Base-by-base conservation (phyloP, 371 early-diverging fungal species). In the Coemansia sp. region DNA sequence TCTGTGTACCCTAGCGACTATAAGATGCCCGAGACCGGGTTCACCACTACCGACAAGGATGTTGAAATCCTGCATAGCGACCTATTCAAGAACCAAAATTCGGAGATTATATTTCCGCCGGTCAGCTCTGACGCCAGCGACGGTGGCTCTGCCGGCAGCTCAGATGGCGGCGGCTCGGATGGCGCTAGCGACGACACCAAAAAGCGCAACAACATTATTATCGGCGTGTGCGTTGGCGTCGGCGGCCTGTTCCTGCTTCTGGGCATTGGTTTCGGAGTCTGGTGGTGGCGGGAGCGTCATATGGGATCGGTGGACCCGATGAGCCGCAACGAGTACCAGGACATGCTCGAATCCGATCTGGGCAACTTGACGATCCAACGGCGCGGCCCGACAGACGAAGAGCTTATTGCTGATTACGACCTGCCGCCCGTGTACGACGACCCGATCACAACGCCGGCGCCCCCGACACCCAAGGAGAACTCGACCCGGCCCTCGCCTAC, bases 261-360 rank as follows among this genome's bases (percentile, higher is more conserved):
- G 5, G 51, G 51, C 3, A 32, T 13, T 14, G 34, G 31, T 13
- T n/a, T 51, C 8, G 31, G 13, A 5, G 32, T 51, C 13, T 51
- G 51, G 51, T 51, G 51, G 51, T 51, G 51, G 51, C 16, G 51
- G 32, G 51, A 51, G 34, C 51, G 51, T 9, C 51, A 51, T 51
- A 34, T 13, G 13, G 51, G 51, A 4, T 51, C 51, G 51, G 51
- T 51, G 6, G 51, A 51, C 13, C 51, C 51, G 32, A 51, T 51
- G 51, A 51, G 51, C n/a, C 51, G 51, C 11, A 51, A 51, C 51
- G 51, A 51, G 32, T 51, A n/a, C n/a, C 51, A 51, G 51, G 32
- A 30, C n/a, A 51, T 51, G 51, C 34, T 51, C 14, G 51, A 51
- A 5, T 32, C 51, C 0, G 51, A 51, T 32, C 34, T 51, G 13